These are phyloP conservation scores for Macrophomina pseudophaseolina DNA, from an alignment of 2,329 filamentous ascomycete genomes.

Conservation along the genomic window DNA sequence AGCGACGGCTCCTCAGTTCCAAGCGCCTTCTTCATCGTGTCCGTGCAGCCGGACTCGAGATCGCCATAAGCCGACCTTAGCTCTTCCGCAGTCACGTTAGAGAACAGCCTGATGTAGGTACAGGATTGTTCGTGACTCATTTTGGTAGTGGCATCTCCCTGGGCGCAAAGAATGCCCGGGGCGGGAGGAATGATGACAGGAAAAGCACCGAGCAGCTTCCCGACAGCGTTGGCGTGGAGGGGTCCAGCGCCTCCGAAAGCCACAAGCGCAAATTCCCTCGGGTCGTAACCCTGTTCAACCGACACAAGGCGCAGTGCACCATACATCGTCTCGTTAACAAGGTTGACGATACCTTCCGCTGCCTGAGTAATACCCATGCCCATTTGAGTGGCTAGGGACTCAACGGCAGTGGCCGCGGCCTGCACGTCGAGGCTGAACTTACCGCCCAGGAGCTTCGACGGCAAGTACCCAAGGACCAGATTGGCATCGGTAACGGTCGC, in stretches of 20 bases:
- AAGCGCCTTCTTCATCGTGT: constrained; percentile 47
- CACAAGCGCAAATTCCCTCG: constrained; percentile 57
- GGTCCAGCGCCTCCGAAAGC: constrained; percentile 59
- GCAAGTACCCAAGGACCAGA: constrained; percentile 54
- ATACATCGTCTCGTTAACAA: constrained; percentile 59
- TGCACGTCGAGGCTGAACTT: constrained; percentile 52
- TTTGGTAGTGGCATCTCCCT: constrained; percentile 57
- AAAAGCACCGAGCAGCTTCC: constrained; percentile 56
- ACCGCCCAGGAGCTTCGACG: constrained; percentile 53
- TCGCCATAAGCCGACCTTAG: constrained; percentile 40
- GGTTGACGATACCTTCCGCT: constrained; percentile 56
- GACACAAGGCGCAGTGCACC: constrained; percentile 57
- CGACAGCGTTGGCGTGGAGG: constrained; percentile 57
- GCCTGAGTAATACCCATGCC: constrained; percentile 49
- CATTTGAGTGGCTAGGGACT: constrained; percentile 53
- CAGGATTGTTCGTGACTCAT: constrained; percentile 54
- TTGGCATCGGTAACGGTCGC: constrained; percentile 59
- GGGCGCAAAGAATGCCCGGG: constrained; percentile 57
- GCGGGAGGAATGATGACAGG: constrained; percentile 60
- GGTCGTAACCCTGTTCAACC: constrained; percentile 59
- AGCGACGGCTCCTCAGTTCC: constrained; percentile 39
- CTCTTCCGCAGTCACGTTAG: constrained; percentile 42
- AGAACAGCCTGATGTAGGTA: constrained; percentile 52
- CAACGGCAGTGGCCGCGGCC: constrained; percentile 50
- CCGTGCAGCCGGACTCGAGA: constrained; percentile 46